Percentiles rank a stretch among this genome's conserved stretches.
Conservation (phyloP, 805 yeast genomes). For the Candida odintsovae region DNA sequence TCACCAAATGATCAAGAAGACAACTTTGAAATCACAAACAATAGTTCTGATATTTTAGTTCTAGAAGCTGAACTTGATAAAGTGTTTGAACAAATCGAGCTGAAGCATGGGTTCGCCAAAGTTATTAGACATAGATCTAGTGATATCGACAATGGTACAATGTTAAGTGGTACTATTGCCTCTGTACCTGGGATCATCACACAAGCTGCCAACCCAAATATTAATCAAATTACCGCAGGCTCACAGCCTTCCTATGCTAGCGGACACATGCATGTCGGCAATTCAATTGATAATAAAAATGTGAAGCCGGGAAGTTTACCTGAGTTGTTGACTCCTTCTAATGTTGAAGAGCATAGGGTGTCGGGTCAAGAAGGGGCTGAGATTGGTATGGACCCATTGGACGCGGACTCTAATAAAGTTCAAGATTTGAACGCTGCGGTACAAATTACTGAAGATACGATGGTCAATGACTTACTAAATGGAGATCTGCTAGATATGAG, state of each 20-base stretch:
- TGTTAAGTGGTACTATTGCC: not conserved
- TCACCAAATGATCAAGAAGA: not conserved
- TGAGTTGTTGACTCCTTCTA: not conserved
- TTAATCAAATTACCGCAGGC: no score
- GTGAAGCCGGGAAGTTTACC: not conserved
- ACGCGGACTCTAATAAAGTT: not conserved
- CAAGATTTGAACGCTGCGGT: not conserved
- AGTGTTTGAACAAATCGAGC: not conserved
- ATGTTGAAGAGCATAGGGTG: not conserved
- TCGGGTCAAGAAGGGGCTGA: no score
- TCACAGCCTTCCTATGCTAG: not conserved
- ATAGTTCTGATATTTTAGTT: not conserved
- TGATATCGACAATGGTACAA: not conserved
- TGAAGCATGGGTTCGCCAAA: constrained; percentile 2
- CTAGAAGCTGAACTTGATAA: constrained; percentile 1
- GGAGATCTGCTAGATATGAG: constrained; percentile 6
- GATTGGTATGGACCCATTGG: no score
- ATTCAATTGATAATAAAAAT: not conserved
- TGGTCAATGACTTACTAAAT: not conserved
- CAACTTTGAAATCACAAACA: not conserved
- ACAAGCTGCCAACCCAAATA: not conserved
- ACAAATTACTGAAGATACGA: not conserved
- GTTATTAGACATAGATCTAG: not conserved
- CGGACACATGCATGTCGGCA: not conserved
- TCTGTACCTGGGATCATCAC: not conserved